Evolutionary conservation across 805 yeast genomes (phyloP), one percentile per base, ranked within the genome.

Genomic region (Kuraishia cidri): DNA sequence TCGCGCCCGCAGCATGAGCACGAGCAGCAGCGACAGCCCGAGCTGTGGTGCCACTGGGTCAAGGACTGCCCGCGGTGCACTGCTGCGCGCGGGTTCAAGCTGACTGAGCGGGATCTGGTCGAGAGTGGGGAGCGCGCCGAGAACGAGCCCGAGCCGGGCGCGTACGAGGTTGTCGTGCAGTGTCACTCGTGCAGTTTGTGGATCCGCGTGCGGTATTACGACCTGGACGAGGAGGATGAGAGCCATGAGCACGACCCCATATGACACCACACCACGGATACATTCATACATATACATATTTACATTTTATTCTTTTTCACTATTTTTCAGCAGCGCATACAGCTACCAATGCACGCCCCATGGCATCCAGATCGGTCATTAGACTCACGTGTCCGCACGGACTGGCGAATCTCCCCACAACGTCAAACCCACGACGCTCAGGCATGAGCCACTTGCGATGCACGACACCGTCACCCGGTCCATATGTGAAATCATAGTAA

Each of bases 391-490:
- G 97, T 1, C 95, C 95, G 29, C 70, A 58, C 2, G 61, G 64
- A 22, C 81, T 68, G 1, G 75, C 64, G 27, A 83, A 63, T 44
- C 77, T 79, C 6, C 80, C 88, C 10, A 68, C 82, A 2, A 83
- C 69, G 3, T 79, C 76, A 47, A 81, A 86, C 0, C 90, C 94
- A 40, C 68, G 66, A 26, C 58, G 58, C 42, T 80, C 83, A 0
- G 96, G 97, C 72, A 87, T 72, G 31, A 83, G 56, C 81, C 87
- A 80, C 40, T 72, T 72, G 42, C 80, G 83, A 54, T 83, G 83
- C 1, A 85, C 85, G 13, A 88, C 96, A 27, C 97, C 97, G 52
- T 88, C 97, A 11, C 97, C 97, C 4, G 85, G 84, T 0, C 94
- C 95, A 46, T 84, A 87, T 44, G 69, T 74, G 45, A 85, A 80